phyloP scores from a whole-genome alignment of 176 grass and related monocot species.

The Avena atlantica region DNA sequence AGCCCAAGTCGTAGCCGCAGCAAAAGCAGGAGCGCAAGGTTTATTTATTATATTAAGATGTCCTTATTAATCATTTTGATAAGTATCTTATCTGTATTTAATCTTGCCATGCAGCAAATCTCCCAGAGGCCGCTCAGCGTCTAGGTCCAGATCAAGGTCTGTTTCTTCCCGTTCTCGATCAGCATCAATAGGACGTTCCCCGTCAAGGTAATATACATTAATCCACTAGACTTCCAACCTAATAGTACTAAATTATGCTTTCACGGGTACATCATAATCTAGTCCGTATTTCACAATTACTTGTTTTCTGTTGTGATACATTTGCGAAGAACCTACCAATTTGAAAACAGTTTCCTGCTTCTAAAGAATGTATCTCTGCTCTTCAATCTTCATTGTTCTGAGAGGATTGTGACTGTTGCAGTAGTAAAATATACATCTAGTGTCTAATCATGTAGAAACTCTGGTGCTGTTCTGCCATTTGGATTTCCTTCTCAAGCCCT shows the following conservation, averaged over 20 bases:
- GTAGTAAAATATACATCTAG: neutral
- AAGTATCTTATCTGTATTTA: neutral
- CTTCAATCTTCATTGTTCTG: neutral
- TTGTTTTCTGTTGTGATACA: neutral
- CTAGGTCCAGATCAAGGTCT: conserved; percentile 69
- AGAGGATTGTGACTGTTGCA: neutral
- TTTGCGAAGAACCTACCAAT: neutral
- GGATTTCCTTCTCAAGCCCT: conserved; percentile 27
- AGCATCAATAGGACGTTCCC: conserved; percentile 54
- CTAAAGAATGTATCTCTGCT: neutral
- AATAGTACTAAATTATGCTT: neutral
- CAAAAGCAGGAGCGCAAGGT: conserved; percentile 72
- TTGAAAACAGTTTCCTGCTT: conserved; percentile 9
- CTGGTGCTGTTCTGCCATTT: neutral
- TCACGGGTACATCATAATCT: neutral
- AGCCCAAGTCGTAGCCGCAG: conserved; percentile 64
- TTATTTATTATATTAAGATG: neutral
- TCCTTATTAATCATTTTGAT: conserved; percentile 9
- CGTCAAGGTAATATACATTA: conserved; percentile 50
- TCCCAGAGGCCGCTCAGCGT: conserved; percentile 52
- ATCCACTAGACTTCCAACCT: neutral
- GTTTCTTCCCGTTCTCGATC: conserved; percentile 64
- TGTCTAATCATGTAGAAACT: neutral
- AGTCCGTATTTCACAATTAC: neutral
- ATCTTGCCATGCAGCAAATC: conserved; percentile 61